Evolutionary conservation across 23 red algal species (phyloP).

Genomic region (Chondrus crispus): DNA sequence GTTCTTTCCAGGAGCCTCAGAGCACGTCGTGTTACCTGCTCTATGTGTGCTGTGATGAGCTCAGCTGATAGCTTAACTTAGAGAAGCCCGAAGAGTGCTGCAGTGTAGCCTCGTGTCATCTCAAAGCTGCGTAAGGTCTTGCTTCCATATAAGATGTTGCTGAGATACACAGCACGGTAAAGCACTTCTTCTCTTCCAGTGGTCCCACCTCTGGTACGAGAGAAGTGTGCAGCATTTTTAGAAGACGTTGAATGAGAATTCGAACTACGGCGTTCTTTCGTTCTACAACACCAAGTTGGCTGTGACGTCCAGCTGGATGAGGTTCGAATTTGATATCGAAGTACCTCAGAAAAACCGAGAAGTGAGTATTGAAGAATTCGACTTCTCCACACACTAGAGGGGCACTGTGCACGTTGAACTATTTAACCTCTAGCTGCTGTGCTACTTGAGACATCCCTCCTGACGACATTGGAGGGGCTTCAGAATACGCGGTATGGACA

Average conservation of each 20-base stretch:
- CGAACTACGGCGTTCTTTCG: constrained; percentile 14
- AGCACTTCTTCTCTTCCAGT: not conserved
- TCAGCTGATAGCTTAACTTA: not conserved
- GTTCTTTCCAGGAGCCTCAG: not conserved
- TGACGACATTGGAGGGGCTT: not conserved
- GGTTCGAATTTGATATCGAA: constrained; percentile 38
- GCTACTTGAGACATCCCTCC: not conserved
- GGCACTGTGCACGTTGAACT: constrained; percentile 3
- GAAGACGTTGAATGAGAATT: not conserved
- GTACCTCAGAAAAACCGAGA: not conserved
- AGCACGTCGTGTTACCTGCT: constrained; percentile 9
- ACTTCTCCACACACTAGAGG: constrained; percentile 1
- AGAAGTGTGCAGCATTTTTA: constrained; percentile 1
- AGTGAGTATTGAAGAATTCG: constrained; percentile 15
- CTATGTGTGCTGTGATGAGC: not conserved
- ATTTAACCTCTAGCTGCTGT: not conserved
- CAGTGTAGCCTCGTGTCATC: constrained; percentile 18
- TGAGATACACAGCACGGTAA: constrained; percentile 10
- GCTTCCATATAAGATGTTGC: constrained; percentile 26
- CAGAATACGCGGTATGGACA: not conserved
- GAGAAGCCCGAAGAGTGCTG: not conserved
- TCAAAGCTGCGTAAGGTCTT: constrained; percentile 27
- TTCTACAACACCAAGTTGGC: constrained; percentile 30
- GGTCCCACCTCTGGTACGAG: not conserved
- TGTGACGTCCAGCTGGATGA: constrained; percentile 21